A percentile compares a stretch with the other conserved stretches of the same genome.
Evolutionary conservation across 208 protist species (phyloP).

Genomic region (Phytomonas sp.): DNA sequence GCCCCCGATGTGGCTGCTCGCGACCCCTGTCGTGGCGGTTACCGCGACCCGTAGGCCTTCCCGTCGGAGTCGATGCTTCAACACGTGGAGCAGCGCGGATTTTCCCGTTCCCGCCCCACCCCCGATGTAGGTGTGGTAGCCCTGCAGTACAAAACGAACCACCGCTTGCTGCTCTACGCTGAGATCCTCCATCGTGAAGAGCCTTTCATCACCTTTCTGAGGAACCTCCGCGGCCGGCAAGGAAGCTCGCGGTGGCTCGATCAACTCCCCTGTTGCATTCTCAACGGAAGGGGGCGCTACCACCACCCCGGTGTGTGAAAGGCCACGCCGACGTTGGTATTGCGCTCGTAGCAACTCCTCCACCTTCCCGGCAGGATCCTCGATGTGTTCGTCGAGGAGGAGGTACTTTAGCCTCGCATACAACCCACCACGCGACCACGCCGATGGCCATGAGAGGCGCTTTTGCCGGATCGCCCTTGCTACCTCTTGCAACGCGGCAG

Average conservation of each 20-base stretch:
- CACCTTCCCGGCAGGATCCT: conserved; percentile 25
- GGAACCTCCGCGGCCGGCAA: not conserved
- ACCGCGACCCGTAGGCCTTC: conserved; percentile 66
- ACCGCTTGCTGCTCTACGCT: conserved; percentile 77
- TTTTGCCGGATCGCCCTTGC: conserved; percentile 28
- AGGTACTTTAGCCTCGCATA: conserved; percentile 35
- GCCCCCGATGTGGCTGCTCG: conserved; percentile 68
- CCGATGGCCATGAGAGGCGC: conserved; percentile 46
- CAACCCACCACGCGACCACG: conserved; percentile 40
- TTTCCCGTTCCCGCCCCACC: conserved; percentile 87
- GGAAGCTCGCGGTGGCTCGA: not conserved
- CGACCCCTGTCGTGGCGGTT: conserved; percentile 82
- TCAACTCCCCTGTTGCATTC: not conserved
- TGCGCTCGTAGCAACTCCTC: conserved; percentile 29
- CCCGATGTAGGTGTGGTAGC: conserved; percentile 84
- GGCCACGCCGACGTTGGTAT: conserved; percentile 25
- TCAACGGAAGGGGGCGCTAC: not conserved
- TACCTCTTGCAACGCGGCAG: conserved; percentile 28
- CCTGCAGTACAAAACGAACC: conserved; percentile 56
- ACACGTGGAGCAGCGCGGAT: conserved; percentile 75
- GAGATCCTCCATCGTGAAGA: conserved; percentile 55
- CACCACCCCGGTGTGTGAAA: conserved; percentile 30
- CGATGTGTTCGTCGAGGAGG: conserved; percentile 19
- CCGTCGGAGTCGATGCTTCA: conserved; percentile 49
- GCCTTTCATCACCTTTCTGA: conserved; percentile 21